Evolutionary conservation across 371 early-diverging fungal species (phyloP), one percentile per base, ranked within the genome.

Genomic region (Circinella minor): DNA sequence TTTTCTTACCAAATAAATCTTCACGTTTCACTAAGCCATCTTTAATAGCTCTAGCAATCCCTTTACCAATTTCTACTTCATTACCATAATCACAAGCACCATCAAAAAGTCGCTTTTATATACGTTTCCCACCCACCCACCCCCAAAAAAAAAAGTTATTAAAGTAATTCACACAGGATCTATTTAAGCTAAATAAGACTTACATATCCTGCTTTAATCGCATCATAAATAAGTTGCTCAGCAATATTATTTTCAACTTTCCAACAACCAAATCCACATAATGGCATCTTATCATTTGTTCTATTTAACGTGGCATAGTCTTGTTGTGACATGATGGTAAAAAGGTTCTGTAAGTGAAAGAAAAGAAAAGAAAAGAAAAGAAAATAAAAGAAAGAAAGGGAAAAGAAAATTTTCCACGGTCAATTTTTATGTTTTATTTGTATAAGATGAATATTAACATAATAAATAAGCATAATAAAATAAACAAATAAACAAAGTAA

Each of bases 1-100:
- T 27, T 2, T 27, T 27, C 71, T 62, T 71, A 77, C 77, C 67
- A 55, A 77, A 77, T 18, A 77, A 13, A 27, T 77, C 78, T 57
- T 86, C 85, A 48, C 94, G 87, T 63, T 78, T 82, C 37, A 90
- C 81, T 27, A 82, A 67, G n/a, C 86, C 86, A 20, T 78, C 78
- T 39, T 73, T 80, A 38, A 90, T 77, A 59, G 77, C 77, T 36
- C 78, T 69, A 18, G 64, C 69, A 64, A 92, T 79, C 18, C 81
- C 89, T 3, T 71, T 74, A 37, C 92, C 92, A 63, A 92, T 83
- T n/a, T 86, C 86, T 15, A 74, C 71, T 74, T 92, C 91, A 73
- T 92, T 93, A 55, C 73, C 80, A 68, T 92, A 85, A 55, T 77
- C 74, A 55, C 71, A 54, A 59, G 81, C 81, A 61, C 66, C 67